Base-by-base conservation (phyloP, 2,329 filamentous ascomycete species). In the Trichoderma arundinaceum region DNA sequence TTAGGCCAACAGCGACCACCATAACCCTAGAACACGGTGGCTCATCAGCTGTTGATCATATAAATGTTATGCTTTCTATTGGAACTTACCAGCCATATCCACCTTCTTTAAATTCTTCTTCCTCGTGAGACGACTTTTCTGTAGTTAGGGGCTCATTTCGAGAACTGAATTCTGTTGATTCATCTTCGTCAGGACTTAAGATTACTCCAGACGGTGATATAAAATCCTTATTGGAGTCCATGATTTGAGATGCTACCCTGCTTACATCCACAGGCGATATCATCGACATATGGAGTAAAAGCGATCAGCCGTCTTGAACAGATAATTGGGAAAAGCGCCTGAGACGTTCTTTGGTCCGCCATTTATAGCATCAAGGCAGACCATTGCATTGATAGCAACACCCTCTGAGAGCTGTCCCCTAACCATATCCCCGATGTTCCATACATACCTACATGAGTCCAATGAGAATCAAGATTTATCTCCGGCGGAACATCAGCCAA, bases 31-130 rank as follows among this genome's bases (percentile, higher is more conserved):
- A 15, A 28, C 9, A n/a, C 1, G 33, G 33, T 19, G 2, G 7
- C 17, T 43, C 12, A 15, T 51, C 9, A 43, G 48, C 7, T 0
- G 7, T 39, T 41, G 12, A 41, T 15, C 10, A 5, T 8, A 7
- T 2, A 33, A 13, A n/a, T 8, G 8, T 3, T 9, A n/a, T 7
- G 12, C 15, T 7, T 15, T 5, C 35, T 19, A 15, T 19, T 51
- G 6, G 9, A 22, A 3, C 59, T 62, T 28, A 62, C 59, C 60
- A 63, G 17, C 60, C 60, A 17, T 63, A 63, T 4, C 60, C 39
- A n/a, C 60, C 39, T n/a, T 63, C 60, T 22, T 63, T 44, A 13
- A 46, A 43, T 4, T 53, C 49, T 4, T 63, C 49, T 6, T 63
- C 60, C 12, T 54, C 49, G 12, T 22, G 3, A 3, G 8, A 6